Evolutionary conservation across 108 stramenopile genomes (phyloP).

Genomic region (Fragilaria crotonensis): DNA sequence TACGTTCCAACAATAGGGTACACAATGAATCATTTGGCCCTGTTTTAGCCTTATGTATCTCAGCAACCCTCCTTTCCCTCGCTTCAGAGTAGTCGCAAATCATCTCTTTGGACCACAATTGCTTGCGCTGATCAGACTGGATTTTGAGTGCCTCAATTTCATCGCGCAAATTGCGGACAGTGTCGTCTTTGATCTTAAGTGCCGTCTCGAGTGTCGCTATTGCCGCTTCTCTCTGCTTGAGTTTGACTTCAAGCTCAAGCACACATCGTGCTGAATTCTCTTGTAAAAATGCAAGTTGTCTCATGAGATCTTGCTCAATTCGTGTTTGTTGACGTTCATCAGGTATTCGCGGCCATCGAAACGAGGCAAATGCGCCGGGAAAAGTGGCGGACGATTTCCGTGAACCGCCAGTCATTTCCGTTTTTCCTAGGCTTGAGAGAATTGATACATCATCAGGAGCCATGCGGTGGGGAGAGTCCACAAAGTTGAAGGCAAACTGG

Average conservation of each 20-base stretch:
- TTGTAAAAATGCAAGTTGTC: background rate
- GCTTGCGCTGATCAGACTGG: background rate
- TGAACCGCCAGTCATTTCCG: too few relatives aligned
- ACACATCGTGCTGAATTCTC: background rate
- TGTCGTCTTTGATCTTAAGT: background rate
- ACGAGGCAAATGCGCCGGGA: background rate
- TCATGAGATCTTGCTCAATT: constrained; percentile 1
- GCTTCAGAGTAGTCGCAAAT: background rate
- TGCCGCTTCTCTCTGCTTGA: constrained; percentile 2
- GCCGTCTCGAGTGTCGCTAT: constrained; percentile 1
- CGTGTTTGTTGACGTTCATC: background rate
- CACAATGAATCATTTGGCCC: too few relatives aligned
- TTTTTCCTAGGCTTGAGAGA: background rate
- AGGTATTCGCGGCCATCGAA: background rate
- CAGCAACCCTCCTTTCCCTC: too few relatives aligned
- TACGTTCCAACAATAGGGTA: too few relatives aligned
- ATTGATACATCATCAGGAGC: background rate
- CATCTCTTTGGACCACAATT: background rate
- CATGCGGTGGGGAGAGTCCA: too few relatives aligned
- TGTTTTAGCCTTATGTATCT: too few relatives aligned
- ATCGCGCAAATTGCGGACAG: background rate
- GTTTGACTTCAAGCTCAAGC: constrained; percentile 5
- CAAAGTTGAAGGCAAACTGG: background rate
- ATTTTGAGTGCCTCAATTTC: background rate
- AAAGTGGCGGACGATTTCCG: background rate